Percentiles rank a stretch among this genome's conserved stretches.
phyloP scores from a whole-genome alignment of 148 eudicot species.

The Camellia granthamiana region DNA sequence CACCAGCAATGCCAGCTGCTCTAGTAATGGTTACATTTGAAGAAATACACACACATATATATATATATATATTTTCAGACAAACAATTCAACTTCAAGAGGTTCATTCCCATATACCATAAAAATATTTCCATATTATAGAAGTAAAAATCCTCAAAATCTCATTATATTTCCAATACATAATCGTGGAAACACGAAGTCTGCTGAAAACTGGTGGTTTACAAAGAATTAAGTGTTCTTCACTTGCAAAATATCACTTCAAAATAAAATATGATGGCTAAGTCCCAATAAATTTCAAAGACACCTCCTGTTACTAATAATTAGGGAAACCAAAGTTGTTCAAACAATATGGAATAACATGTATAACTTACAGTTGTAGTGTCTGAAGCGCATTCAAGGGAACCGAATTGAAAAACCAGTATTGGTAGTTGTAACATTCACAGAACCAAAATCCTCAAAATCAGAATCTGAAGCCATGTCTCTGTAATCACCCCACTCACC shows the following conservation, averaged over 20 bases:
- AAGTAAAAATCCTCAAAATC: neutral
- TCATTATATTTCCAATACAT: neutral
- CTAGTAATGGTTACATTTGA: neutral
- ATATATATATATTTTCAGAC: neutral
- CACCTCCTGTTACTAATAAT: neutral
- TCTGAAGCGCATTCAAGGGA: slow-evolving; percentile 39
- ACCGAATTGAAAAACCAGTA: slow-evolving; percentile 65
- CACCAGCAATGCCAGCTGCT: neutral
- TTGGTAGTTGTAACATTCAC: slow-evolving; percentile 42
- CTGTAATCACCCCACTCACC: slow-evolving; percentile 42
- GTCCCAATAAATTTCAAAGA: neutral
- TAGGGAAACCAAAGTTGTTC: neutral
- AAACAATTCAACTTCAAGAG: neutral
- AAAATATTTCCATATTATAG: neutral
- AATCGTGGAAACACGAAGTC: neutral
- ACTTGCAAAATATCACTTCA: neutral
- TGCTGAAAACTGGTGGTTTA: neutral
- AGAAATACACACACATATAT: neutral
- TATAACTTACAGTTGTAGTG: neutral
- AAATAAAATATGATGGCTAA: neutral
- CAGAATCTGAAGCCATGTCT: slow-evolving; percentile 66
- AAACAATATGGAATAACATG: neutral
- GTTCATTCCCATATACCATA: neutral
- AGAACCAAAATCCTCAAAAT: slow-evolving; percentile 72
- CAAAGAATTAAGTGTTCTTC: neutral